Percentiles rank a stretch among this genome's conserved stretches.
Conservation (phyloP, 2,329 filamentous ascomycete genomes). For the Diaporthe capsici region DNA sequence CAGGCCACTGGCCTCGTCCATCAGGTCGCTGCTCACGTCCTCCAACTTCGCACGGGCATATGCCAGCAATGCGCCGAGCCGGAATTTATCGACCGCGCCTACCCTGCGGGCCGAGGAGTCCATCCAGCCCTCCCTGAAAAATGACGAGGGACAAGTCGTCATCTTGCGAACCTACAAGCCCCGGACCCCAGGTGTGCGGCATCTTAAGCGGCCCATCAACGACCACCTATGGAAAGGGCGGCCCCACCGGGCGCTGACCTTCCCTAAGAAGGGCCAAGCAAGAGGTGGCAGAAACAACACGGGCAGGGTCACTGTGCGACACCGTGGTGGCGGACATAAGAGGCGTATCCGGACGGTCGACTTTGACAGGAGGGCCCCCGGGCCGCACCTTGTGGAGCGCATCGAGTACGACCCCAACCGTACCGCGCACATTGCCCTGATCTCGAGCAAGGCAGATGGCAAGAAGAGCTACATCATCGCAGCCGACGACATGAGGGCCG, state of each 20-base stretch:
- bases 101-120: constrained; percentile 15
- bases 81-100: constrained; percentile 25
- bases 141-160: constrained; percentile 54
- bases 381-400: constrained; percentile 89
- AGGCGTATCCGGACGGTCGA: constrained; percentile 93
- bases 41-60: constrained; percentile 42
- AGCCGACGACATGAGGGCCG: constrained; percentile 92
- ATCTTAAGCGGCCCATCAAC: constrained; percentile 93
- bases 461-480: constrained; percentile 93
- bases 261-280: constrained; percentile 90
- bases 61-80: constrained; percentile 47
- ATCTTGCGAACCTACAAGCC: constrained; percentile 90
- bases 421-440: constrained; percentile 90
- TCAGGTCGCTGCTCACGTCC: constrained; percentile 41
- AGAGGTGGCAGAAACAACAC: constrained; percentile 94
- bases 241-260: constrained; percentile 85
- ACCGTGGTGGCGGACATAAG: constrained; percentile 93
- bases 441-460: constrained; percentile 81
- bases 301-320: constrained; percentile 88
- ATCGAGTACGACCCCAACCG: constrained; percentile 97
- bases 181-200: constrained; percentile 90
- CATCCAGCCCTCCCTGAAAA: constrained; percentile 30
- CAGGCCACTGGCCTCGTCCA: constrained; percentile 59
- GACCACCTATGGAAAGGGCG: constrained; percentile 97
- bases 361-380: constrained; percentile 83